These are phyloP conservation scores for Edaphochlamys debaryana DNA, from an alignment of 139 green algal genomes.

Conservation along the genomic window DNA sequence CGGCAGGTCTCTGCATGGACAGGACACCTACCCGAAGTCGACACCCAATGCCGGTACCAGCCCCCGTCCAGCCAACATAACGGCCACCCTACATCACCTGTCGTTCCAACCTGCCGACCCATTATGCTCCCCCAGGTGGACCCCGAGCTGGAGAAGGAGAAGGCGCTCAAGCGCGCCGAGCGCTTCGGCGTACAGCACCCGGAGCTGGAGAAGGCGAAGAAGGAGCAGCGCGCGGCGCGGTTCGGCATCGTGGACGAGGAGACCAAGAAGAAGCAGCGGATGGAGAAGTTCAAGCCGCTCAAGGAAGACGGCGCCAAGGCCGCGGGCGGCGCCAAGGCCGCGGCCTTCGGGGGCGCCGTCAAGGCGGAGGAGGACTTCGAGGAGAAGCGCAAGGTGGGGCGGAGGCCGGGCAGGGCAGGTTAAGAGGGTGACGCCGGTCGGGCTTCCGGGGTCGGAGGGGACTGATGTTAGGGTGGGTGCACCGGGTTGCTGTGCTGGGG, in stretches of 20 bases:
- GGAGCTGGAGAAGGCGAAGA: slow-evolving; percentile 44
- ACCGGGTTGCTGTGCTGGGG: too few species aligned
- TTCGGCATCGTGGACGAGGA: slow-evolving; percentile 50
- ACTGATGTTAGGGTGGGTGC: not conserved
- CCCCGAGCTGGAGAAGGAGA: slow-evolving; percentile 55
- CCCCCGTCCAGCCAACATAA: too few species aligned
- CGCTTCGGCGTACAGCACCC: slow-evolving; percentile 40
- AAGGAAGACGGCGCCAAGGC: not conserved
- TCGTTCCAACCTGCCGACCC: too few species aligned
- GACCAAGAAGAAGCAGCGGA: slow-evolving; percentile 47
- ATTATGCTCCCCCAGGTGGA: slow-evolving; percentile 34
- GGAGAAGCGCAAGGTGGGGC: slow-evolving; percentile 23
- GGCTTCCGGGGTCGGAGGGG: not conserved
- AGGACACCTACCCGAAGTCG: too few species aligned
- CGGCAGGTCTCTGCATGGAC: too few species aligned
- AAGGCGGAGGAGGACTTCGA: slow-evolving; percentile 40
- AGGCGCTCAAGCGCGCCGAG: slow-evolving; percentile 49
- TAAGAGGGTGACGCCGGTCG: too few species aligned
- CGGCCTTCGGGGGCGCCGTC: slow-evolving; percentile 12
- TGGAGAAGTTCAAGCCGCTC: slow-evolving; percentile 47
- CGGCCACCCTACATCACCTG: too few species aligned
- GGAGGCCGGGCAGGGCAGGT: too few species aligned
- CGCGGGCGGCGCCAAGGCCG: not conserved
- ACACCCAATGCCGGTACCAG: too few species aligned
- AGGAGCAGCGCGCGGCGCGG: slow-evolving; percentile 41